Percentiles rank a stretch among this genome's conserved stretches.
Evolutionary conservation across 192 early-diverging fungal genomes (phyloP).

Genomic region (Dimargaris cristalligena): DNA sequence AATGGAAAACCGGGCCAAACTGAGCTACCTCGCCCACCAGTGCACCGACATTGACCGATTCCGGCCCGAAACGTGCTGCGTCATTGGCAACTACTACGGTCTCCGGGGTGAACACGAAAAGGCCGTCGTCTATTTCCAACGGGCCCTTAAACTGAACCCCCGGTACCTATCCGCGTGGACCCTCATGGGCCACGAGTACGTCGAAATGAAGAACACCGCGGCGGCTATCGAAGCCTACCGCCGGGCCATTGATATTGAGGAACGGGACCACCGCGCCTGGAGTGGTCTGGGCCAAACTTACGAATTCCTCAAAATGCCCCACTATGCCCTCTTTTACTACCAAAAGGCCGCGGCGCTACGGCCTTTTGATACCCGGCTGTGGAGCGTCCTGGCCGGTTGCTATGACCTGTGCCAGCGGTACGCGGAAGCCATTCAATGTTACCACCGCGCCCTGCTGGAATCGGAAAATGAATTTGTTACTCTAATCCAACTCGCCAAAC

Average conservation of each 20-base stretch:
- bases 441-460: constrained; percentile 48
- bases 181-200: constrained; percentile 85
- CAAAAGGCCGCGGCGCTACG: constrained; percentile 52
- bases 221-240: constrained; percentile 83
- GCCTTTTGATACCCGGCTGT: constrained; percentile 75
- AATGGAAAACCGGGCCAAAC: constrained; percentile 44
- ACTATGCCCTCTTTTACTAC: constrained; percentile 71
- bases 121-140: constrained; percentile 72
- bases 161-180: constrained; percentile 72
- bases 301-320: constrained; percentile 66
- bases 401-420: constrained; percentile 39
- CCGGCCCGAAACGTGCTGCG: constrained; percentile 74
- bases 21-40: constrained; percentile 62
- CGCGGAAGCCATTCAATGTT: constrained; percentile 51
- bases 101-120: constrained; percentile 61
- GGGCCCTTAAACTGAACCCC: constrained; percentile 64
- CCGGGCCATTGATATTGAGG: constrained; percentile 63
- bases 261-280: constrained; percentile 78
- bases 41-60: constrained; percentile 55
- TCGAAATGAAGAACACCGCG: constrained; percentile 77
- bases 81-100: constrained; percentile 82
- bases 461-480: constrained; percentile 41
- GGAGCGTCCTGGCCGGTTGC: constrained; percentile 58
- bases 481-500: constrained; percentile 33
- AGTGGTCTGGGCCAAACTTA: constrained; percentile 82